Evolutionary conservation across 2,329 filamentous ascomycete species (phyloP).

Genomic region (Colletotrichum plurivorum): DNA sequence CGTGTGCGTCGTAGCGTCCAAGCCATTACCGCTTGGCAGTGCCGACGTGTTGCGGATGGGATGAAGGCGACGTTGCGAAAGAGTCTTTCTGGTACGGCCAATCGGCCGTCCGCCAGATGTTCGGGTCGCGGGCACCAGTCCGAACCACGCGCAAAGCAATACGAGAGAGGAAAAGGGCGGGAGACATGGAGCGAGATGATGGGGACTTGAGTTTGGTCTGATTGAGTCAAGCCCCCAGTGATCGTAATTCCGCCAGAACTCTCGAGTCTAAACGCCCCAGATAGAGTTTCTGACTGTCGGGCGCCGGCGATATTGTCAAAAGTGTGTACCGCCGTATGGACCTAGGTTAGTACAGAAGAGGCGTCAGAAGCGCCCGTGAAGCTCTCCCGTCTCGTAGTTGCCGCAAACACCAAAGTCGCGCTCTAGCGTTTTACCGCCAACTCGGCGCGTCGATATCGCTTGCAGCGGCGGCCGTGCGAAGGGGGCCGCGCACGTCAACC

Average conservation of each 20-base stretch:
- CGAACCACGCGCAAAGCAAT: neutral
- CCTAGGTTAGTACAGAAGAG: neutral
- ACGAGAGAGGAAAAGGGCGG: neutral
- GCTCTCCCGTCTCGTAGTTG: constrained; percentile 34
- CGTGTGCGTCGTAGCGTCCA: constrained; percentile 13
- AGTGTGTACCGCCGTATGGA: no score
- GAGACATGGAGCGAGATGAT: neutral
- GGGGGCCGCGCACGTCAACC: constrained; percentile 27
- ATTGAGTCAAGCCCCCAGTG: neutral
- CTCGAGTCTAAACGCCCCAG: constrained; percentile 13
- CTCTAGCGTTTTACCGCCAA: constrained; percentile 23
- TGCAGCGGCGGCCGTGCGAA: constrained; percentile 37
- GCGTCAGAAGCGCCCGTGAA: constrained; percentile 19
- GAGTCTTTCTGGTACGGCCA: neutral
- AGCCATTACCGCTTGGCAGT: constrained; percentile 25
- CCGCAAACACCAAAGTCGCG: constrained; percentile 10
- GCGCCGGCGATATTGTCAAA: no score
- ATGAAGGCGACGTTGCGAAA: neutral
- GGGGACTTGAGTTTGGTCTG: constrained; percentile 14
- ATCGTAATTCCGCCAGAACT: constrained; percentile 10
- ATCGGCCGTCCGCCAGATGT: neutral
- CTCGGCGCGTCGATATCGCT: constrained; percentile 34
- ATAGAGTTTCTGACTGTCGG: constrained; percentile 16
- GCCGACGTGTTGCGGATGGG: constrained; percentile 10
- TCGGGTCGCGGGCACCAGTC: constrained; percentile 17